Conservation (phyloP, 306 rosid genomes). For the Casuarina cunninghamiana region DNA sequence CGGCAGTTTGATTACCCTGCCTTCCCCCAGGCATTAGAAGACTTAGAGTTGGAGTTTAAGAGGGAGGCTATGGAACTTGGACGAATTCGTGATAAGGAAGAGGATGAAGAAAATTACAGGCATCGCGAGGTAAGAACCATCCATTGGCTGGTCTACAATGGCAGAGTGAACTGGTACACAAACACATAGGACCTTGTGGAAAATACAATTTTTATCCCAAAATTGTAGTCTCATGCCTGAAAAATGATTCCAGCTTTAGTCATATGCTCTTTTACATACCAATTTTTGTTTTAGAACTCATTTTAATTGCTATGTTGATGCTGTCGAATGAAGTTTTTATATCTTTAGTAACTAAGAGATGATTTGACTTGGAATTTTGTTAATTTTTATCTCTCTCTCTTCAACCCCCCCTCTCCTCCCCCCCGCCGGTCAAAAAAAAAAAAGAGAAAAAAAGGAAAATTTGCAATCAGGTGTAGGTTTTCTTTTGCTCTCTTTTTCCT, state of each 20-base stretch:
- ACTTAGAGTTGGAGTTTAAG: constrained; percentile 79
- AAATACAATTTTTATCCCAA: background rate
- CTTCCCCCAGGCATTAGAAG: constrained; percentile 70
- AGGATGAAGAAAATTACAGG: constrained; percentile 88
- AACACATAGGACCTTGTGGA: background rate
- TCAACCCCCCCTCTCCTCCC: too few species aligned
- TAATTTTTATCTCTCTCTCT: background rate
- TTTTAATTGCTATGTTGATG: background rate
- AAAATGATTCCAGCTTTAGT: background rate
- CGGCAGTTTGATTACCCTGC: constrained; percentile 62
- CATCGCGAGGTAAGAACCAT: constrained; percentile 83
- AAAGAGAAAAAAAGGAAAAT: too few species aligned
- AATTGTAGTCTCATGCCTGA: background rate
- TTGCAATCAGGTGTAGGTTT: background rate
- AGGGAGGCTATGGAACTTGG: constrained; percentile 75
- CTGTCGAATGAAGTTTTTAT: too few species aligned
- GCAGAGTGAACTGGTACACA: constrained; percentile 21
- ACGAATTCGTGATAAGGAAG: constrained; percentile 82
- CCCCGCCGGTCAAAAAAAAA: too few species aligned
- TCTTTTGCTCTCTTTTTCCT: background rate
- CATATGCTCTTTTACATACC: background rate
- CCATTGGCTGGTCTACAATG: constrained; percentile 10
- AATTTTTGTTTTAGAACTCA: background rate
- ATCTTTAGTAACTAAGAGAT: background rate
- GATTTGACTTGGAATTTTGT: background rate